phyloP scores from a whole-genome alignment of 306 rosid species.

The Pterocarpus macrocarpus region DNA sequence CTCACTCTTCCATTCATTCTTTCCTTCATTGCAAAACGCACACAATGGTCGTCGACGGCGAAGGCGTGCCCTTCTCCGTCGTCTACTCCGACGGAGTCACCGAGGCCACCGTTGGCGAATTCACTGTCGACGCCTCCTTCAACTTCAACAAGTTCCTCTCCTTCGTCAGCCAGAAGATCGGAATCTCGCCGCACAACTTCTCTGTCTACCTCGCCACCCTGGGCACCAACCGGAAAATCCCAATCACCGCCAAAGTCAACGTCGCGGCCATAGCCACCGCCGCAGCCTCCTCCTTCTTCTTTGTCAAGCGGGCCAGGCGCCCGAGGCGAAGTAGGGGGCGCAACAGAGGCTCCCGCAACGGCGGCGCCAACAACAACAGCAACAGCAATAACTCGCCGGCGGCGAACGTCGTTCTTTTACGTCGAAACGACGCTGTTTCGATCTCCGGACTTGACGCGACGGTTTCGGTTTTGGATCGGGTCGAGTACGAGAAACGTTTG shows the following conservation, averaged over 20 bases:
- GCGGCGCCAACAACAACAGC: neutral
- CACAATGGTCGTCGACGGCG: slow-evolving; percentile 50
- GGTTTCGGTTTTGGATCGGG: slow-evolving; percentile 38
- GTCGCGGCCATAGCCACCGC: slow-evolving; percentile 53
- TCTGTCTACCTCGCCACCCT: slow-evolving; percentile 55
- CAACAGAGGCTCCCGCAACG: neutral
- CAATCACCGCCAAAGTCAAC: slow-evolving; percentile 68
- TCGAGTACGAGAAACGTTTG: slow-evolving; percentile 51
- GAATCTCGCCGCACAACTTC: slow-evolving; percentile 66
- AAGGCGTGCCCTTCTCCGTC: slow-evolving; percentile 55
- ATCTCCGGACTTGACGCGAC: neutral
- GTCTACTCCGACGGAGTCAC: slow-evolving; percentile 64
- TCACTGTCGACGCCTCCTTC: slow-evolving; percentile 51
- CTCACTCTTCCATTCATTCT: neutral
- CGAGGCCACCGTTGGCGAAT: slow-evolving; percentile 56
- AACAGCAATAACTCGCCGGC: slow-evolving; percentile 42
- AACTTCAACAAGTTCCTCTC: slow-evolving; percentile 62
- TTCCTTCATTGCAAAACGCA: neutral
- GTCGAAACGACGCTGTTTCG: slow-evolving; percentile 41
- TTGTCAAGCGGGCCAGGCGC: slow-evolving; percentile 66
- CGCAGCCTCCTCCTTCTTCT: slow-evolving; percentile 56
- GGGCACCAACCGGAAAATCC: slow-evolving; percentile 54
- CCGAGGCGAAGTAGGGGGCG: slow-evolving; percentile 46
- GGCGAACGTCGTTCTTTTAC: slow-evolving; percentile 60
- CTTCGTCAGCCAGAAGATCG: slow-evolving; percentile 60